Evolutionary conservation across 73 alveolate species (phyloP).

Genomic region (Paramecium octaurelia): DNA sequence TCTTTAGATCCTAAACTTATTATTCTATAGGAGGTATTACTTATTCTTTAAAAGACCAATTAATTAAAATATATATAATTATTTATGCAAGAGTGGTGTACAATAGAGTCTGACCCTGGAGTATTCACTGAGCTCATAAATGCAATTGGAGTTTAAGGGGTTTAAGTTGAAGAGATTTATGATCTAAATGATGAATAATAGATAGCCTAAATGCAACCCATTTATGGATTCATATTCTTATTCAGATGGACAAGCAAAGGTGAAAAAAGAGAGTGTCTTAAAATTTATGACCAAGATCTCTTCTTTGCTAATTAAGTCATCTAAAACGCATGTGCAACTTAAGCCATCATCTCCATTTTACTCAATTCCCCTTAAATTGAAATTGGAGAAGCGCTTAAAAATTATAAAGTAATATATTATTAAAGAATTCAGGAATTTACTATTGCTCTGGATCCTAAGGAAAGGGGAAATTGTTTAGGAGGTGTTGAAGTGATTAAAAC

Average conservation of each 20-base stretch:
- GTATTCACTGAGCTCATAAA: slow-evolving; percentile 91
- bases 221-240: slow-evolving; percentile 90
- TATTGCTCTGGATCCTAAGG: slow-evolving; percentile 76
- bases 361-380: slow-evolving; percentile 86
- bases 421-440: slow-evolving; percentile 60
- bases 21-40: background rate
- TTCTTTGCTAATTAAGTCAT: slow-evolving; percentile 94
- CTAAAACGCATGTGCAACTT: slow-evolving; percentile 96
- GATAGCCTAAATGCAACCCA: slow-evolving; percentile 71
- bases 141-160: slow-evolving; percentile 92
- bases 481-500: slow-evolving; percentile 79
- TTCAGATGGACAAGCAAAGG: slow-evolving; percentile 82
- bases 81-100: slow-evolving; percentile 82
- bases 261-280: slow-evolving; percentile 77
- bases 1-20: background rate
- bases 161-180: slow-evolving; percentile 90
- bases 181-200: slow-evolving; percentile 82
- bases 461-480: slow-evolving; percentile 83
- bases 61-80: background rate
- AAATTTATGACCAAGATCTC: slow-evolving; percentile 86
- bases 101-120: slow-evolving; percentile 95
- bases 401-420: slow-evolving; percentile 67
- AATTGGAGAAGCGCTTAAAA: slow-evolving; percentile 86
- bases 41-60: background rate
- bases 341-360: slow-evolving; percentile 88